phyloP scores from a whole-genome alignment of 495 filamentous ascomycete species.

The Penicillium macrosclerotiorum region DNA sequence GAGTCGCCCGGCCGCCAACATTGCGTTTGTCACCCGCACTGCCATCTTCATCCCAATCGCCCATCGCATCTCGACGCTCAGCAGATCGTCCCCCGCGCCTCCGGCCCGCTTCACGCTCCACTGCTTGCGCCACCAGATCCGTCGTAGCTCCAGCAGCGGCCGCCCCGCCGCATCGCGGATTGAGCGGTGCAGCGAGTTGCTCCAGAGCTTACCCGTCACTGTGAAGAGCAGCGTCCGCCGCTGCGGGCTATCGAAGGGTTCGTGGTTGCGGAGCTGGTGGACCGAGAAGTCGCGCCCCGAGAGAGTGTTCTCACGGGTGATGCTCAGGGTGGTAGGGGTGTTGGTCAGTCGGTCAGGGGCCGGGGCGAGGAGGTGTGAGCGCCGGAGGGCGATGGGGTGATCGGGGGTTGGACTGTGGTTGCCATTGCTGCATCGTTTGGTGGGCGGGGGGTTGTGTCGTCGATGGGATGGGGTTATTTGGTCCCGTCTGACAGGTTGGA shows the following conservation, averaged over 20 bases:
- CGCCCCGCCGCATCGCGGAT: constrained; percentile 13
- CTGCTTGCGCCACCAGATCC: constrained; percentile 19
- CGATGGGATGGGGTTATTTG: neutral
- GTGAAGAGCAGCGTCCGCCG: constrained; percentile 19
- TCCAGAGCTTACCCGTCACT: constrained; percentile 19
- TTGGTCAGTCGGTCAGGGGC: constrained; percentile 25
- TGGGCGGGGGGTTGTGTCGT: neutral
- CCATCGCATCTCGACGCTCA: constrained; percentile 7
- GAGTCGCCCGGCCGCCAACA: constrained; percentile 1
- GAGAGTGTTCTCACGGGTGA: constrained; percentile 15
- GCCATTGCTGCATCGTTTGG: constrained; percentile 15
- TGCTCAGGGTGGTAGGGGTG: constrained; percentile 25
- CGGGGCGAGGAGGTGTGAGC: constrained; percentile 25
- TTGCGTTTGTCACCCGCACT: constrained; percentile 17
- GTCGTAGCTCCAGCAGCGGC: constrained; percentile 19
- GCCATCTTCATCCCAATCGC: constrained; percentile 9
- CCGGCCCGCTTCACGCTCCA: constrained; percentile 17
- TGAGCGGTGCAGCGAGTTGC: constrained; percentile 13
- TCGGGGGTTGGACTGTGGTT: constrained; percentile 15
- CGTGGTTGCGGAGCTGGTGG: constrained; percentile 17
- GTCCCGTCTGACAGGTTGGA: too few relatives aligned
- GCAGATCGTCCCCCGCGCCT: constrained; percentile 11
- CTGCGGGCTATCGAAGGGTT: constrained; percentile 14
- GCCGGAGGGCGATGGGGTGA: constrained; percentile 24
- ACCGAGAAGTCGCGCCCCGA: constrained; percentile 17